Conservation (phyloP, 352 stramenopile genomes). For the Pythium dissotocum region DNA sequence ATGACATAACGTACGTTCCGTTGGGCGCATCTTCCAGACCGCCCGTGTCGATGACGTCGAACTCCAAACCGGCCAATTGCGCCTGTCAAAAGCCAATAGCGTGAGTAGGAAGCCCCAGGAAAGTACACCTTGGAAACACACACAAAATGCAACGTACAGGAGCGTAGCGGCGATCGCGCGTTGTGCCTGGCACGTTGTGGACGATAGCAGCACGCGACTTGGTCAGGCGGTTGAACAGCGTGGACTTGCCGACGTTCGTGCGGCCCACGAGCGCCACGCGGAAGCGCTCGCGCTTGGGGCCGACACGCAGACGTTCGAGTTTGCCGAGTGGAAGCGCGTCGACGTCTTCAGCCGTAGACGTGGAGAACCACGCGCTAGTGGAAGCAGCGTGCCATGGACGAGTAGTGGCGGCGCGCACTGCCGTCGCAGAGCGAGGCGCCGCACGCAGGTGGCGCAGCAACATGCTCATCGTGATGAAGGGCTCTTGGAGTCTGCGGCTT, state of each 20-base stretch:
- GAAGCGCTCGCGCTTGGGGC: conserved; percentile 49
- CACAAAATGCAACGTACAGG: conserved; percentile 22
- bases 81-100: conserved; percentile 18
- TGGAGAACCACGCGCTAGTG: conserved; percentile 5
- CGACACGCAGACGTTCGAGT: conserved; percentile 40
- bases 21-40: conserved; percentile 71
- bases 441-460: conserved; percentile 45
- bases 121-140: too few relatives aligned
- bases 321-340: conserved; percentile 24
- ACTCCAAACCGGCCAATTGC: conserved; percentile 64
- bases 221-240: conserved; percentile 83
- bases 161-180: conserved; percentile 74
- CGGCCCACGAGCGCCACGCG: conserved; percentile 79
- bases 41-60: conserved; percentile 84
- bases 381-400: conserved; percentile 18
- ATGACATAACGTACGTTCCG: conserved; percentile 37
- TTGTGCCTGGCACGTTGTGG: conserved; percentile 83
- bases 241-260: conserved; percentile 86
- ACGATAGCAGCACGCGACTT: conserved; percentile 77
- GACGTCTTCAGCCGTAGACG: conserved; percentile 12
- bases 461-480: conserved; percentile 14
- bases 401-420: not conserved
- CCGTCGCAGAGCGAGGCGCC: conserved; percentile 23
- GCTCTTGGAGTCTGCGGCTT: not conserved
- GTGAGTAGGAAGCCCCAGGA: too few relatives aligned